Evolutionary conservation across 192 early-diverging fungal genomes (phyloP).

Genomic region (Pecoramyces ruminantium): DNA sequence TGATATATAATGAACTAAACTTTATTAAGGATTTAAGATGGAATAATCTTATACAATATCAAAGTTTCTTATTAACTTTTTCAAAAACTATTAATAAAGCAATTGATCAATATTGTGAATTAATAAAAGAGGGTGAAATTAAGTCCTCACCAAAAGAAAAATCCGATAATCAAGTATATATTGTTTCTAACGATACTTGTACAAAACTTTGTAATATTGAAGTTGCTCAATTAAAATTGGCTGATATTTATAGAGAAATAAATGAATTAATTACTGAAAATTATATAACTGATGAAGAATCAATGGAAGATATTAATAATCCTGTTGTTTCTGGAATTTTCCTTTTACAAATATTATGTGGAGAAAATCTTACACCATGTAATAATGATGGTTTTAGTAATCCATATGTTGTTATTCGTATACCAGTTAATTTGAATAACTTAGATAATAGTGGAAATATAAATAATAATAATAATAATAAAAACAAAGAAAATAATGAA

Average conservation of each 20-base stretch:
- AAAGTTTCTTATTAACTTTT: slow-evolving; percentile 39
- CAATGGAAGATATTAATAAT: neutral
- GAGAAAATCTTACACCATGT: slow-evolving; percentile 29
- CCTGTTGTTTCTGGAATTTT: slow-evolving; percentile 3
- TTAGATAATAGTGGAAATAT: neutral
- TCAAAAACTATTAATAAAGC: slow-evolving; percentile 25
- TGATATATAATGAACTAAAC: slow-evolving; percentile 50
- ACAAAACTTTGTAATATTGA: slow-evolving; percentile 38
- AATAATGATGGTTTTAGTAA: slow-evolving; percentile 31
- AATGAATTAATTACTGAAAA: slow-evolving; percentile 10
- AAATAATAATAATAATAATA: neutral
- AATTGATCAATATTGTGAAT: slow-evolving; percentile 38
- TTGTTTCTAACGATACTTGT: slow-evolving; percentile 20
- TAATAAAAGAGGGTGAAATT: slow-evolving; percentile 24
- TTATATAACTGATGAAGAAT: neutral
- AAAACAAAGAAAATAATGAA: neutral
- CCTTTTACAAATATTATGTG: slow-evolving; percentile 19
- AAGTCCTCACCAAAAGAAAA: slow-evolving; percentile 6
- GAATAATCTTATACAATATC: slow-evolving; percentile 34
- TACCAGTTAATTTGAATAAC: slow-evolving; percentile 24
- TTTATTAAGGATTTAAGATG: slow-evolving; percentile 52
- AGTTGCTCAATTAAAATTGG: slow-evolving; percentile 26
- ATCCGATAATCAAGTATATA: neutral
- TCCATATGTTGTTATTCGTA: slow-evolving; percentile 26
- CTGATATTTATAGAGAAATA: slow-evolving; percentile 33